Evolutionary conservation across 495 filamentous ascomycete species (phyloP).

Genomic region (Clavariopsis aquatica): DNA sequence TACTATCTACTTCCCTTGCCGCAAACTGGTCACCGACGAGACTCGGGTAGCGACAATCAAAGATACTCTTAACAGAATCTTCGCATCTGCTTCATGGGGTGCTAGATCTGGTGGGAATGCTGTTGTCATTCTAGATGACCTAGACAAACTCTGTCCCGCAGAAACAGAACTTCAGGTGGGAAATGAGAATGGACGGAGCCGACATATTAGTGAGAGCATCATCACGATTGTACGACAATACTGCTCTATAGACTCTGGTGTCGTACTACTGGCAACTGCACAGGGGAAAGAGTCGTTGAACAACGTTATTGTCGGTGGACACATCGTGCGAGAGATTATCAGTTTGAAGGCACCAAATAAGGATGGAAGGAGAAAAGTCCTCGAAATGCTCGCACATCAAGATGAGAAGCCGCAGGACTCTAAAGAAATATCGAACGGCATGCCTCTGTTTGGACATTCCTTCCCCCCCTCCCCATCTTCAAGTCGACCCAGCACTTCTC

Average conservation of each 20-base stretch:
- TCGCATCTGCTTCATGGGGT: slow-evolving; percentile 87
- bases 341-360: slow-evolving; percentile 86
- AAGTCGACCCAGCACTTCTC: slow-evolving; percentile 42
- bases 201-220: slow-evolving; percentile 87
- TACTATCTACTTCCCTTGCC: slow-evolving; percentile 78
- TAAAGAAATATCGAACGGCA: slow-evolving; percentile 47
- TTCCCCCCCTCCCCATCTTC: slow-evolving; percentile 27
- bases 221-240: slow-evolving; percentile 81
- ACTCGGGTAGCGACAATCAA: slow-evolving; percentile 85
- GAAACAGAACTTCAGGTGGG: slow-evolving; percentile 93
- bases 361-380: slow-evolving; percentile 76
- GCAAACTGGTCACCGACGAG: slow-evolving; percentile 82
- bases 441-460: slow-evolving; percentile 11
- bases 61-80: slow-evolving; percentile 77
- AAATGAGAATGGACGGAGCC: slow-evolving; percentile 84
- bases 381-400: slow-evolving; percentile 65
- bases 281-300: slow-evolving; percentile 76
- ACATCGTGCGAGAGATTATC: slow-evolving; percentile 53
- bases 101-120: slow-evolving; percentile 79
- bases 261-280: slow-evolving; percentile 87
- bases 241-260: slow-evolving; percentile 70
- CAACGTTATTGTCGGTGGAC: slow-evolving; percentile 45
- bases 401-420: slow-evolving; percentile 43
- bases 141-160: slow-evolving; percentile 86
- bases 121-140: slow-evolving; percentile 84